Evolutionary conservation across 1,284 basidiomycete genomes (phyloP).

Genomic region (Coniophora puteana): DNA sequence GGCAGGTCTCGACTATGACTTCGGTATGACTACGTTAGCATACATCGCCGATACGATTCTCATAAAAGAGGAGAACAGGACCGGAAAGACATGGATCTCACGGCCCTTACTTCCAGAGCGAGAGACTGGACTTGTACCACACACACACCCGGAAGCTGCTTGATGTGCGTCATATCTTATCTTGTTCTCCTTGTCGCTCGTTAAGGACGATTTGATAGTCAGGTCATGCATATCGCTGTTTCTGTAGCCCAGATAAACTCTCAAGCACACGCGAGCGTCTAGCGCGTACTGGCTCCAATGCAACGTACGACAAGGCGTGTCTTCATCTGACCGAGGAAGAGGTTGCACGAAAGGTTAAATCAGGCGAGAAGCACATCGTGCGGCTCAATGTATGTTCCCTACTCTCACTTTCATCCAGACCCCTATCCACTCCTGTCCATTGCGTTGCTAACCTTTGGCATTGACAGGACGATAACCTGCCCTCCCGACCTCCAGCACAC

Average conservation of each 20-base stretch:
- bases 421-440: too few relatives aligned
- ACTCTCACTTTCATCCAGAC: constrained; percentile 2
- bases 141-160: constrained; percentile 72
- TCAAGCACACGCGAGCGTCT: constrained; percentile 64
- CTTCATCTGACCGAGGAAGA: constrained; percentile 85
- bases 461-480: constrained; percentile 50
- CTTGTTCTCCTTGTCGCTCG: neutral
- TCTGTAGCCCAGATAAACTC: constrained; percentile 77
- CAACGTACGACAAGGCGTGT: constrained; percentile 85
- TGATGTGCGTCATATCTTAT: constrained; percentile 45
- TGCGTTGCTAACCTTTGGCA: too few relatives aligned
- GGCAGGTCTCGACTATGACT: constrained; percentile 93
- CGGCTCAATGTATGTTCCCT: constrained; percentile 71
- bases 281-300: constrained; percentile 65
- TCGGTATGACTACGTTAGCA: constrained; percentile 50
- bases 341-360: constrained; percentile 65
- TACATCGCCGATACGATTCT: neutral
- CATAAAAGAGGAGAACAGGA: constrained; percentile 41
- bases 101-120: constrained; percentile 85
- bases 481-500: constrained; percentile 38
- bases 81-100: constrained; percentile 73
- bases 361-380: constrained; percentile 80
- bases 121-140: constrained; percentile 84
- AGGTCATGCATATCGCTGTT: constrained; percentile 92
- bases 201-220: constrained; percentile 39